These are phyloP conservation scores for Coprinellus micaceus DNA, from an alignment of 768 basidiomycete species.

Conservation along the genomic window DNA sequence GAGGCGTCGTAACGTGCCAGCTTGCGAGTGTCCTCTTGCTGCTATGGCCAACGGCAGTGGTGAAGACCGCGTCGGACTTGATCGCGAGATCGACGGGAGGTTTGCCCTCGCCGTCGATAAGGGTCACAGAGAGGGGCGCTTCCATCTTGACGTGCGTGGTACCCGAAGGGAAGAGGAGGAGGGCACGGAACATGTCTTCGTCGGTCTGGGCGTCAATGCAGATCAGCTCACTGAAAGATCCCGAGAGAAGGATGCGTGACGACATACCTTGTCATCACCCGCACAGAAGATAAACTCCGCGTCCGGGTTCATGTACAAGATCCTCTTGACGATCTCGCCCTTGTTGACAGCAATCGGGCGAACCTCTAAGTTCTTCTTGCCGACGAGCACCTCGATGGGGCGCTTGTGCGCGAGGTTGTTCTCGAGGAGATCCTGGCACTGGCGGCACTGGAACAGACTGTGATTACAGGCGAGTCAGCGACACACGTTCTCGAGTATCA, in stretches of 20 bases:
- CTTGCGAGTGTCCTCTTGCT: constrained; percentile 85
- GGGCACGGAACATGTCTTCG: constrained; percentile 98
- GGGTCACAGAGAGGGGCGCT: constrained; percentile 52
- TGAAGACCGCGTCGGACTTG: constrained; percentile 72
- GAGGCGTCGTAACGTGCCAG: constrained; percentile 90
- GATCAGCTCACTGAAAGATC: background rate
- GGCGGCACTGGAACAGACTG: constrained; percentile 90
- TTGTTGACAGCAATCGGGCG: constrained; percentile 95
- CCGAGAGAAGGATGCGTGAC: background rate
- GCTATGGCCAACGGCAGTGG: constrained; percentile 89
- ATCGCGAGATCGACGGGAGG: constrained; percentile 60
- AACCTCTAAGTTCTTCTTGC: constrained; percentile 98
- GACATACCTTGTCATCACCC: constrained; percentile 88
- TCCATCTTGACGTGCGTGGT: constrained; percentile 46
- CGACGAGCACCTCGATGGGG: constrained; percentile 94
- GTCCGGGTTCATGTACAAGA: constrained; percentile 89
- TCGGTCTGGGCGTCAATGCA: constrained; percentile 58
- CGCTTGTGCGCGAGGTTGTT: constrained; percentile 90
- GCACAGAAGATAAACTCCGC: constrained; percentile 97
- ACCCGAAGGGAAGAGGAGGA: constrained; percentile 58
- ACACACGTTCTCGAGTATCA: background rate
- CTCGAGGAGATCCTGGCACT: constrained; percentile 94
- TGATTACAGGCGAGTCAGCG: constrained; percentile 3
- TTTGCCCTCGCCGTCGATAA: constrained; percentile 44
- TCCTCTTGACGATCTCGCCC: constrained; percentile 96